Evolutionary conservation across 1,284 basidiomycete genomes (phyloP).

Genomic region (Entoloma clypeatum): DNA sequence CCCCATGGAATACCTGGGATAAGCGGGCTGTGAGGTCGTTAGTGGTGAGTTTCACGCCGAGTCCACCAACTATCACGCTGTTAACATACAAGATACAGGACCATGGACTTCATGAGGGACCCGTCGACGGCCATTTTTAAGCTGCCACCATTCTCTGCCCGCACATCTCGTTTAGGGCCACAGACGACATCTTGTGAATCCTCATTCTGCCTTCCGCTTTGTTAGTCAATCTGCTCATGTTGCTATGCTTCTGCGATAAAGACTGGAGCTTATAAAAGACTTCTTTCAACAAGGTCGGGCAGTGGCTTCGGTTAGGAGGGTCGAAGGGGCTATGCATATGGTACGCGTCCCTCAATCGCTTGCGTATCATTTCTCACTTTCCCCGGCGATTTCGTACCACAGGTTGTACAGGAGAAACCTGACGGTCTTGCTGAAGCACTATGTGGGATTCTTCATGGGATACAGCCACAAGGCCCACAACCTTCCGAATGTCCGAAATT

Average conservation of each 20-base stretch:
- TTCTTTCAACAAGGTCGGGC: slow-evolving; percentile 35
- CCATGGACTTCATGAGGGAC: slow-evolving; percentile 29
- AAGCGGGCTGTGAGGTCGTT: slow-evolving; percentile 28
- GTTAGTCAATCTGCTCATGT: neutral
- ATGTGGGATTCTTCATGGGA: slow-evolving; percentile 10
- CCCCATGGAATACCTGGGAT: slow-evolving; percentile 42
- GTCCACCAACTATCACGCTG: neutral
- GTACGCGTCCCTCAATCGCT: slow-evolving; percentile 20
- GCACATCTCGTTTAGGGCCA: slow-evolving; percentile 38
- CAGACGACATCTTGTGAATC: slow-evolving; percentile 35
- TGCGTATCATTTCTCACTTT: neutral
- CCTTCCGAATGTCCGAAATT: too few species aligned
- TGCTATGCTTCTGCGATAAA: slow-evolving; percentile 13
- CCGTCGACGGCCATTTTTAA: slow-evolving; percentile 37
- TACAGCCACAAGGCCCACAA: too few species aligned
- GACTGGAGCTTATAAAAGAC: slow-evolving; percentile 39
- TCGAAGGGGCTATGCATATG: slow-evolving; percentile 41
- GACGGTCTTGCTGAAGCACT: slow-evolving; percentile 16
- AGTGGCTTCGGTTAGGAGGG: slow-evolving; percentile 35
- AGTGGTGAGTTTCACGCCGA: slow-evolving; percentile 24
- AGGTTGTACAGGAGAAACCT: slow-evolving; percentile 40
- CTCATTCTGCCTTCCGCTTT: slow-evolving; percentile 1
- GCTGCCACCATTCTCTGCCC: slow-evolving; percentile 28
- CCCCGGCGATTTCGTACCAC: too few species aligned
- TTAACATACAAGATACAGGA: slow-evolving; percentile 17